A percentile compares a stretch with the other conserved stretches of the same genome.
Conservation (phyloP, 2,329 filamentous ascomycete genomes). For the Capronia coronata region DNA sequence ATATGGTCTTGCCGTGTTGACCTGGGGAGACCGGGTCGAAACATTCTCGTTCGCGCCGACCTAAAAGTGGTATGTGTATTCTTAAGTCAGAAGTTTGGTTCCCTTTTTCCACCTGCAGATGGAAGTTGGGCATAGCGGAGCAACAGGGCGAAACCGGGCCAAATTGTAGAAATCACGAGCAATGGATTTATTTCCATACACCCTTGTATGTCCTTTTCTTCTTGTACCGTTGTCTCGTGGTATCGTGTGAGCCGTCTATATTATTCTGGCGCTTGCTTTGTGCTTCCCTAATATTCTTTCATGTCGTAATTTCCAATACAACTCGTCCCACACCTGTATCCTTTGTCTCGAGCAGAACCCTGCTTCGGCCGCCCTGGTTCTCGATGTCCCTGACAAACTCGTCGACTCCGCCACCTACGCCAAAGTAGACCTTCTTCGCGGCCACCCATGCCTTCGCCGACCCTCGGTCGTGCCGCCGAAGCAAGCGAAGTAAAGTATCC, state of each 20-base stretch:
- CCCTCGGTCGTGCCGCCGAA: slow-evolving; percentile 36
- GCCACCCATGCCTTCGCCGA: slow-evolving; percentile 49
- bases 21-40: not conserved
- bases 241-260: no score
- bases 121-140: slow-evolving; percentile 5
- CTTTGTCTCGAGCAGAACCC: slow-evolving; percentile 33
- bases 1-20: no score
- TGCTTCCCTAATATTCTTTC: not conserved
- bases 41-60: slow-evolving; percentile 1
- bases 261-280: no score
- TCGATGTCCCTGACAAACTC: slow-evolving; percentile 42
- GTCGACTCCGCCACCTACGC: slow-evolving; percentile 59
- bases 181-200: slow-evolving; percentile 1
- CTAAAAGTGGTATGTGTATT: slow-evolving; percentile 17
- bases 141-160: not conserved
- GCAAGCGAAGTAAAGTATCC: slow-evolving; percentile 46
- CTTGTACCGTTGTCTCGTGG: no score
- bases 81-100: slow-evolving; percentile 4
- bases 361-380: slow-evolving; percentile 20
- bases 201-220: not conserved
- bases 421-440: slow-evolving; percentile 61
- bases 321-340: slow-evolving; percentile 42
- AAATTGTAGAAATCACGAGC: not conserved
- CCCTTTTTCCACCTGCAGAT: not conserved
- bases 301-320: slow-evolving; percentile 35